These are phyloP conservation scores for Hygrophila difformis DNA, from an alignment of 257 asterid species.

Conservation along the genomic window DNA sequence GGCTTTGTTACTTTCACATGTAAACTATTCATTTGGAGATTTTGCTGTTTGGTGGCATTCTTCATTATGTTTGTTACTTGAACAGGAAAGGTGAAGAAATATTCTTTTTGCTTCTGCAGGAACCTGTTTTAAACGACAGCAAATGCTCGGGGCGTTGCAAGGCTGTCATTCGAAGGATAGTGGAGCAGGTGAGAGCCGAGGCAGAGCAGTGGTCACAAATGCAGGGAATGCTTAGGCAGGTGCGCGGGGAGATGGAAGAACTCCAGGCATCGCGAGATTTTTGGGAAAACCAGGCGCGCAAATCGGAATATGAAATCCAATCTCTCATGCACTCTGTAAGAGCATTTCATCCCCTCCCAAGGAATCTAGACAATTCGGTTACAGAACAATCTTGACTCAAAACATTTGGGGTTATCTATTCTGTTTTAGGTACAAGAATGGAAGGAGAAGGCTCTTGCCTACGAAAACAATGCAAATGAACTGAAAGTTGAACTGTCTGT, in stretches of 20 bases:
- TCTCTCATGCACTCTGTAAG: constrained; percentile 50
- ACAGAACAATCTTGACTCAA: no score
- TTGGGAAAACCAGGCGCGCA: constrained; percentile 65
- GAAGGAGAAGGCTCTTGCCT: constrained; percentile 44
- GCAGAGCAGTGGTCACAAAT: constrained; percentile 95
- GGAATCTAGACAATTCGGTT: not conserved
- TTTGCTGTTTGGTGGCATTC: not conserved
- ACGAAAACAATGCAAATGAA: constrained; percentile 41
- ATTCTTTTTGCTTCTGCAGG: constrained; percentile 26
- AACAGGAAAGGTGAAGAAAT: not conserved
- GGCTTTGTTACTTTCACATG: not conserved
- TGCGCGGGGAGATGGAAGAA: constrained; percentile 73
- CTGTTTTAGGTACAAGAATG: constrained; percentile 69
- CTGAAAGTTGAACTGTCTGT: constrained; percentile 28
- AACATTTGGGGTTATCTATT: not conserved
- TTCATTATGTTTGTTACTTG: no score
- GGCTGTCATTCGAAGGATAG: constrained; percentile 43
- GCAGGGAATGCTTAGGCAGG: constrained; percentile 79
- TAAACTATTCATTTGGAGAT: not conserved
- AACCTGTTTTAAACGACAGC: constrained; percentile 21
- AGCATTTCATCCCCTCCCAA: not conserved
- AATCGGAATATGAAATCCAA: constrained; percentile 36
- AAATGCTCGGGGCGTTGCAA: constrained; percentile 85
- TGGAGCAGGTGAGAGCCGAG: constrained; percentile 89
- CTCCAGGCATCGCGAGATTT: constrained; percentile 57